These are phyloP conservation scores for Sugiyamaella paludigena DNA, from an alignment of 1,139 yeast species.

Conservation along the genomic window DNA sequence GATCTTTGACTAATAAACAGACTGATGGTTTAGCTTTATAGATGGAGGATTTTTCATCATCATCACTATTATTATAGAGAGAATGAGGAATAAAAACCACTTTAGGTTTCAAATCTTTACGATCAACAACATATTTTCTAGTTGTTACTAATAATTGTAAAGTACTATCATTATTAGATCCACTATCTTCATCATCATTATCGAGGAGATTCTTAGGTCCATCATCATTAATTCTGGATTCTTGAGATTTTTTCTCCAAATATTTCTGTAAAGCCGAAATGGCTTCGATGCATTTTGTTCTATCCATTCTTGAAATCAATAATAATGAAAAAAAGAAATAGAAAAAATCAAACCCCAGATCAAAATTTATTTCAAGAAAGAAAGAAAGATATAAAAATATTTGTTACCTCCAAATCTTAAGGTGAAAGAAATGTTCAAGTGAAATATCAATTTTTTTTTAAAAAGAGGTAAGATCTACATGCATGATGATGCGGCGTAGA, in stretches of 20 bases:
- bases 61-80: constrained; percentile 40
- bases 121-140: constrained; percentile 60
- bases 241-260: constrained; percentile 24
- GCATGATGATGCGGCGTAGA: too few relatives aligned
- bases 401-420: too few relatives aligned
- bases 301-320: constrained; percentile 12
- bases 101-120: constrained; percentile 72
- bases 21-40: constrained; percentile 37
- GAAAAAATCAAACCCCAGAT: too few relatives aligned
- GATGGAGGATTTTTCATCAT: constrained; percentile 46
- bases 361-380: too few relatives aligned
- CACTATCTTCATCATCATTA: constrained; percentile 49
- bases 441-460: too few relatives aligned
- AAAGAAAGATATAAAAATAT: too few relatives aligned
- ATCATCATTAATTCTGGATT: constrained; percentile 3
- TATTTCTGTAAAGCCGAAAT: constrained; percentile 38
- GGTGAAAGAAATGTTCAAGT: too few relatives aligned
- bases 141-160: constrained; percentile 55
- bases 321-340: too few relatives aligned
- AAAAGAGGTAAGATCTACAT: too few relatives aligned
- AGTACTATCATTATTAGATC: constrained; percentile 31
- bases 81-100: constrained; percentile 54
- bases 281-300: constrained; percentile 33
- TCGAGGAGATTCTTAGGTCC: constrained; percentile 47
- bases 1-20: constrained; percentile 74